A percentile compares a stretch with the other conserved stretches of the same genome.
Conservation (phyloP, 495 filamentous ascomycete genomes). For the Penicillium odoratum region DNA sequence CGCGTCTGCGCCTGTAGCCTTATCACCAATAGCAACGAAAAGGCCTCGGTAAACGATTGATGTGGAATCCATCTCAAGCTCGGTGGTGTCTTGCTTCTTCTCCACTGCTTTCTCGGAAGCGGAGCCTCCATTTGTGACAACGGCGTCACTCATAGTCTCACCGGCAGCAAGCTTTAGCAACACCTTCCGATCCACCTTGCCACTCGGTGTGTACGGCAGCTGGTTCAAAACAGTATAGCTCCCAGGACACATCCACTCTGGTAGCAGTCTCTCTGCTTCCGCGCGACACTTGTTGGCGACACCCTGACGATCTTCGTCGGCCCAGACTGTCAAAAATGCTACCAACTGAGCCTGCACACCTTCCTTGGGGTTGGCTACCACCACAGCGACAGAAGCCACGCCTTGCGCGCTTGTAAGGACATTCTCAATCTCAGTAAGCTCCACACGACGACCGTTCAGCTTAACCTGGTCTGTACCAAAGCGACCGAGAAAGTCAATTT, state of each 20-base stretch:
- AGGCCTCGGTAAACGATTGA: constrained; percentile 27
- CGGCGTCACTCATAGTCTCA: not conserved
- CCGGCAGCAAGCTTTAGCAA: not conserved
- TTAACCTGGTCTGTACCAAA: constrained; percentile 82
- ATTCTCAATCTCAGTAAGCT: constrained; percentile 81
- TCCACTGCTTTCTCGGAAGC: not conserved
- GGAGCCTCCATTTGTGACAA: not conserved
- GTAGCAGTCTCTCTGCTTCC: not conserved
- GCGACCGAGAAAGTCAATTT: constrained; percentile 63
- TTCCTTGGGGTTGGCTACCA: constrained; percentile 17
- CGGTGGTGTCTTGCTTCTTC: not conserved
- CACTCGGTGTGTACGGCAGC: not conserved
- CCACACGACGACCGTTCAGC: constrained; percentile 85
- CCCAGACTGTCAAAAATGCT: constrained; percentile 14
- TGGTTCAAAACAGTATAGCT: not conserved
- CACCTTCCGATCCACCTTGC: constrained; percentile 1
- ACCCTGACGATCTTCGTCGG: not conserved
- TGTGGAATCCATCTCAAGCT: not conserved
- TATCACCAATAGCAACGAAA: constrained; percentile 43
- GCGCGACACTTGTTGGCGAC: not conserved
- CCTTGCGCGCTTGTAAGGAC: constrained; percentile 20
- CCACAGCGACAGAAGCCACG: constrained; percentile 21
- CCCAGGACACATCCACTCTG: not conserved
- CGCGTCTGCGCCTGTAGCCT: constrained; percentile 37
- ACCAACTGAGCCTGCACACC: constrained; percentile 26